Evolutionary conservation across 2,329 filamentous ascomycete genomes (phyloP).

Genomic region (Fusarium siculi): DNA sequence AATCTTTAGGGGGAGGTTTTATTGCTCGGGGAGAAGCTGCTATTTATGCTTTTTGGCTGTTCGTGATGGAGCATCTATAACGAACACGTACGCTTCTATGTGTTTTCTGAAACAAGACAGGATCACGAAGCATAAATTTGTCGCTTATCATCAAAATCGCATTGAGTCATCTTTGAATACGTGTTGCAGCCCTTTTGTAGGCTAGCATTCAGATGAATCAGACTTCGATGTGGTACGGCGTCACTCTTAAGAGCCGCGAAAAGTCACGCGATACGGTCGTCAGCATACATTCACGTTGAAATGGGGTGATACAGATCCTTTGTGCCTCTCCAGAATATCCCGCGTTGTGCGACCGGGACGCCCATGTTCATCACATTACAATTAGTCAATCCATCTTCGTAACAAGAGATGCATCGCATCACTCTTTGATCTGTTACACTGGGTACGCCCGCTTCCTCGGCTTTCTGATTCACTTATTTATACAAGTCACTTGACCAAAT

Average conservation of each 20-base stretch:
- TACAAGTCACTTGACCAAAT: neutral
- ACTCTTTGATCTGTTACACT: fast-evolving
- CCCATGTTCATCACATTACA: neutral
- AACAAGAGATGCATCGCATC: neutral
- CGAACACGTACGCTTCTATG: too few species aligned
- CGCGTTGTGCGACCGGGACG: fast-evolving
- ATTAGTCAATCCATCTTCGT: neutral
- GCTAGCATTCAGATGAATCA: too few species aligned
- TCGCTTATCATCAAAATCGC: too few species aligned
- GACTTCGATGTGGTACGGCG: too few species aligned
- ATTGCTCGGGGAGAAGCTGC: too few species aligned
- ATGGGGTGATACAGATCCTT: fast-evolving
- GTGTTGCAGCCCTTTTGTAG: too few species aligned
- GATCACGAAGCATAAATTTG: too few species aligned
- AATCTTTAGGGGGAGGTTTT: too few species aligned
- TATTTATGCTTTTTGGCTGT: neutral
- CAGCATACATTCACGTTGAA: fast-evolving
- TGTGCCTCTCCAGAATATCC: neutral
- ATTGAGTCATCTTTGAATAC: too few species aligned
- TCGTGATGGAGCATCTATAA: neutral
- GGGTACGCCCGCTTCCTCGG: fast-evolving
- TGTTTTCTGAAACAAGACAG: fast-evolving
- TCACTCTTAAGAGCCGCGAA: too few species aligned
- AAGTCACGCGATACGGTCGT: fast-evolving
- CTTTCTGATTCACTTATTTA: fast-evolving